Evolutionary conservation across 768 basidiomycete genomes (phyloP), one percentile per base, ranked within the genome.

Genomic region (Suillus plorans): DNA sequence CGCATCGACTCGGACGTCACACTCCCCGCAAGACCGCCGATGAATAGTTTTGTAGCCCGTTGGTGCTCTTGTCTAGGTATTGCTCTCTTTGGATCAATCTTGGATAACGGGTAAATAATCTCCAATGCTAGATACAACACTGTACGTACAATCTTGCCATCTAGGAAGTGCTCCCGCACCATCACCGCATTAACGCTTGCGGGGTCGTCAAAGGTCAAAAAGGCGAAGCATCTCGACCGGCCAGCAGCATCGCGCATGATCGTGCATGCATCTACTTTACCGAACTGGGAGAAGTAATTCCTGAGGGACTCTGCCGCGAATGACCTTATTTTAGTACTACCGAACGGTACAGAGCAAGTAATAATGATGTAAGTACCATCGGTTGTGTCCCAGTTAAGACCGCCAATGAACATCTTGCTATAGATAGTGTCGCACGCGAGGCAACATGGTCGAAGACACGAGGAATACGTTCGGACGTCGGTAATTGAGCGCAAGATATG

Each of bases 401-500:
- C 97, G 68, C 97, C 97, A 75, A 99, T 96, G 80, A 99, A 99
- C 97, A 99, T 99, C 85, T 99, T 99, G 80, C 97, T 98, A 84
- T 78, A 81, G 76, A 80, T 71, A 70, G 67, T 55, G 69, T 64
- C 69, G 65, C 66, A 74, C 68, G 68, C 63, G 72, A 61, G 67
- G 68, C 63, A 65, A 61, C 66, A 68, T 50, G 60, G 52, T 22
- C 42, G 68, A 68, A 67, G 72, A 70, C 53, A 74, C 31, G 67
- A 63, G 70, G 73, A 67, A 76, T 53, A 70, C 63, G 68, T 65
- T 60, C 64, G 71, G 73, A 69, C 55, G 71, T 31, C 58, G 41
- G 39, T 59, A 59, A 69, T 53, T 64, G 69, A 67, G 49, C 47
- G 60, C 42, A 59, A 73, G 66, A 73, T 65, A 76, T 77, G 73